Base-by-base conservation (phyloP, 2,329 filamentous ascomycete genomes). In the Ceratocystis cacaofunesta region DNA sequence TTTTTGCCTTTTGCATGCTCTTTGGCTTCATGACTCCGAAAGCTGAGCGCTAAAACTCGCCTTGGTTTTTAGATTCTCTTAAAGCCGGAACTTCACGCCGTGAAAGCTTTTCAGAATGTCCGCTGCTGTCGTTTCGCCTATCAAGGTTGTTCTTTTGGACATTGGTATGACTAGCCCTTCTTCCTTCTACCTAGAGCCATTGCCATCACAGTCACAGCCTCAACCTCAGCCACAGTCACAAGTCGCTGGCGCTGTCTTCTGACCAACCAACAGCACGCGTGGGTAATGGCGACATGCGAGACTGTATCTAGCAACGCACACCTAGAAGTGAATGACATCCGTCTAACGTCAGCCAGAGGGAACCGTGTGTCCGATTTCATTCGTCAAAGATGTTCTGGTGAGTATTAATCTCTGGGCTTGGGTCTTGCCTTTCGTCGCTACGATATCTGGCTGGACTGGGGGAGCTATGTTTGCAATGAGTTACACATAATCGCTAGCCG, bases 361-460 rank as follows among this genome's bases (percentile, higher is more conserved):
- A 69, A 92, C 89, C 62, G 85, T 92, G 69, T 91, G 88, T 74
- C 87, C 87, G 70, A 90, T 92, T 73, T 89, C 86, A 70, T 92
- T 92, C 75, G 89, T 92, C 75, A 89, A 89, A 77, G 86, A 91
- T 74, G 84, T 89, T 69, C 78, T 92, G 77, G 89, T 92, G 84
- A 82, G 87, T 77, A 68, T 52, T 4, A 41, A 25, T 28, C 22
- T 19, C 60, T 60, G 28, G 5, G 28, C 22, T 48, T 10, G 25
- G 55, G 55, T 36, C 5, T 58, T 25, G 5, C 30, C 30, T n/a
- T 58, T 58, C 15, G 5, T 36, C 28, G 15, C 28, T n/a, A 36
- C n/a, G 55, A 36, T 58, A 32, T 25, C 30, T n/a, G 52, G 19
- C 25, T 15, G 15, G 55, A 58, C 12, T 19, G 55, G 25, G 15